Evolutionary conservation across 1,284 basidiomycete genomes (phyloP), one percentile per base, ranked within the genome.

Genomic region (Phlebopus sp.): DNA sequence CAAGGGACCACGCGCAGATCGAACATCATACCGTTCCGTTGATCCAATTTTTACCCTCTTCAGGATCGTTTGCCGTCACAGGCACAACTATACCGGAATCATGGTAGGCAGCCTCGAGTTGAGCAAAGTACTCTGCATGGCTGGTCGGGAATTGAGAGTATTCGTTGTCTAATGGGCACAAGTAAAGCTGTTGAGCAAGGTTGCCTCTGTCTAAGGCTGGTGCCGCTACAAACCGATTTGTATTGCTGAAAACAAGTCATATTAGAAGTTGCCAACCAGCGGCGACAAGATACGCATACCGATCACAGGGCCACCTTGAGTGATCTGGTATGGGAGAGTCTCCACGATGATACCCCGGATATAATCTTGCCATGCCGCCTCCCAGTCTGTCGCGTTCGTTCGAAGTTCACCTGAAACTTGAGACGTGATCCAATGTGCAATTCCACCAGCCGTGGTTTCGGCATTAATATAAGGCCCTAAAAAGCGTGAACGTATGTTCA

Each of bases 371-470:
- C 88, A 92, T 0, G 86, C 78, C 5, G 70, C 75, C 29, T 70
- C 72, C 73, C 79, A 92, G 53, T 85, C 85, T 0, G 79, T 42
- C 76, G 68, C 35, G 85, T 77, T 49, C 66, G 83, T 88, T 7
- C 90, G 76, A 17, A 91, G 70, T 36, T 70, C 70, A 2, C 84
- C 84, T 4, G 79, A 75, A 13, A 88, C 78, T 56, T 84, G 76
- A 10, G 80, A 76, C 1, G 85, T 88, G 13, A 79, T 73, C 90
- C 89, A 91, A 51, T 87, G 85, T 0, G 88, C 78, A 51, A 90
- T 81, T 2, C 89, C 89, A 17, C 89, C 89, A 1, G 85, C 87
- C 1, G 84, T 84, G 0, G 86, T 89, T 64, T 92, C 90, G 0
- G 86, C 86, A 54, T 88, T 89, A 69, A 90, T 90, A 62, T 90